These are phyloP conservation scores for Phytophthora fragariaefolia DNA, from an alignment of 352 stramenopile species.

Conservation along the genomic window DNA sequence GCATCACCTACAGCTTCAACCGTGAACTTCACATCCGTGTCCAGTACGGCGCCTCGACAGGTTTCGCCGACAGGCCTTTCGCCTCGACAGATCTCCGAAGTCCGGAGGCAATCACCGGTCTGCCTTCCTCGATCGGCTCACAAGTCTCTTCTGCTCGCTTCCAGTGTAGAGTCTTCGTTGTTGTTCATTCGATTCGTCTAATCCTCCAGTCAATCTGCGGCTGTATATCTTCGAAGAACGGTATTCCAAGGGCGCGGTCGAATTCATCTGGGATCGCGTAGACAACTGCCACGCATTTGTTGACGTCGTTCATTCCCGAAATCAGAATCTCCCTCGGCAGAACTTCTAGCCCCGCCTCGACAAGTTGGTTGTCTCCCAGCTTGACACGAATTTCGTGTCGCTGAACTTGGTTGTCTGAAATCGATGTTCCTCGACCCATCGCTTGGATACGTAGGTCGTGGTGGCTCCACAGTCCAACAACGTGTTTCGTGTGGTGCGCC, in stretches of 20 bases:
- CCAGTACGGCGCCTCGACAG: constrained; percentile 12
- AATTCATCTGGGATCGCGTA: too few species aligned
- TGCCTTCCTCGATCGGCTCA: constrained; percentile 7
- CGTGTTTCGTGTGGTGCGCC: too few species aligned
- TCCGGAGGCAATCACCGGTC: constrained; percentile 5
- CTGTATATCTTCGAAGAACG: too few species aligned
- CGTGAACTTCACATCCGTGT: constrained; percentile 13
- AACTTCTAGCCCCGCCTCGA: too few species aligned
- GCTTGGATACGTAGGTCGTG: constrained; percentile 9
- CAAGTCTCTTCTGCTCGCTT: constrained; percentile 3
- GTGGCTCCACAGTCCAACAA: too few species aligned
- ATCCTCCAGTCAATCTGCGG: too few species aligned
- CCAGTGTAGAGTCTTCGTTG: too few species aligned
- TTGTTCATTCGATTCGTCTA: too few species aligned
- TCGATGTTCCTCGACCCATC: neutral
- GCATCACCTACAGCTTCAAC: neutral
- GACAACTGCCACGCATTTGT: too few species aligned
- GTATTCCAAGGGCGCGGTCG: too few species aligned
- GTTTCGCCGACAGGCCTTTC: constrained; percentile 21
- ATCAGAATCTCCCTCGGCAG: too few species aligned
- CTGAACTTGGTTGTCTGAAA: constrained; percentile 14
- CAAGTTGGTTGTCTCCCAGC: constrained; percentile 3
- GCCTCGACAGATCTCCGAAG: constrained; percentile 15
- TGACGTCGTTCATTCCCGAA: too few species aligned
- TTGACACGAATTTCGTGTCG: constrained; percentile 23